Evolutionary conservation across 2,329 filamentous ascomycete species (phyloP), one percentile per base, ranked within the genome.

Genomic region (Diaporthe ilicicola): DNA sequence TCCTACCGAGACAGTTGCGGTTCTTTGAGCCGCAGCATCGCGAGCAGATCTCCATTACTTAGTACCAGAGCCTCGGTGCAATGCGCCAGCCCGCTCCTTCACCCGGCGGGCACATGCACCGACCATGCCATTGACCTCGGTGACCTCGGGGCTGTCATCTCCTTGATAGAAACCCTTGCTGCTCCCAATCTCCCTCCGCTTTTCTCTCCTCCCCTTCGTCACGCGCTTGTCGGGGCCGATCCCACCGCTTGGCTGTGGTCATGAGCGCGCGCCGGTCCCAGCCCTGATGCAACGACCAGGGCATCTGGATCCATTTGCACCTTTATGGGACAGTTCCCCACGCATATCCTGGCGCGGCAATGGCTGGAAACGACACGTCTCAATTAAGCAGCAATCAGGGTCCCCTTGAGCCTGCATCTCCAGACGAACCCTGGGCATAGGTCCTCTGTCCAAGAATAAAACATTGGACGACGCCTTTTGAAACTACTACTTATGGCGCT

Each of bases 231-330:
- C 19, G 59, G 59, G 42, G 42, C 59, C 59, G 42, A 62, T 22
- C 27, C 12, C 29, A 24, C 42, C 42, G 24, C 59, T 48, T 62
- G 39, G 42, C 32, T 8, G 24, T 37, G 59, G 39, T 39, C 42
- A 48, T 48, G 56, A 62, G 59, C 59, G 59, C 59, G 56, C 56
- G 42, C 59, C 24, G 42, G 29, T 15, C 42, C 59, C 59, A 48
- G 59, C 42, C 34, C 42, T 22, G 59, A 34, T 62, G 59, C 27
- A 62, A 48, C 59, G 42, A 34, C 32, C 32, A 5, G 32, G 9
- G 9, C n/a, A 17, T 62, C 39, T 27, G 59, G 22, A 48, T 34
- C 59, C 59, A 48, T 62, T 10, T 12, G 46, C 29, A 48, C 32
- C 19, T 62, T 48, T 48, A 27, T 37, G 59, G 46, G 59, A 34